phyloP scores from a whole-genome alignment of 495 filamentous ascomycete species.

The Ascobolus immersus region DNA sequence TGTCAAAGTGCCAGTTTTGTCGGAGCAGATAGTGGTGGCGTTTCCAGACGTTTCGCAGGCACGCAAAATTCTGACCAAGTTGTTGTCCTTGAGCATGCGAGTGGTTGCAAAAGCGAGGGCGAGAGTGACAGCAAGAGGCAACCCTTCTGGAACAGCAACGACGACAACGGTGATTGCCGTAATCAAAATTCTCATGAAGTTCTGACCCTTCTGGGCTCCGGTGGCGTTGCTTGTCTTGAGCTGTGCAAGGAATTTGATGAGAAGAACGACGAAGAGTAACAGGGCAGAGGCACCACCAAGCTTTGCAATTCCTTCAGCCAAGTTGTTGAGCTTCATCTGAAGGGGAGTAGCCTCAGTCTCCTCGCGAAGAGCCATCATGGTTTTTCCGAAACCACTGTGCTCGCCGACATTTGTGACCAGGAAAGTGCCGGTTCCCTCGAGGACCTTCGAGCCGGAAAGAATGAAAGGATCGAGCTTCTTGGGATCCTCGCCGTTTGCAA shows the following conservation, averaged over 20 bases:
- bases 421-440: slow-evolving; percentile 57
- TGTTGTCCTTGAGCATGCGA: slow-evolving; percentile 58
- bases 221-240: slow-evolving; percentile 23
- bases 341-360: slow-evolving; percentile 51
- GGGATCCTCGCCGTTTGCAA: slow-evolving; percentile 25
- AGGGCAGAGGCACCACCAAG: slow-evolving; percentile 44
- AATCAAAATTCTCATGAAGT: slow-evolving; percentile 57
- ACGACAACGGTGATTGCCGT: slow-evolving; percentile 60
- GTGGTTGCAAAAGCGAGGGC: slow-evolving; percentile 61
- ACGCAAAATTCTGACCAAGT: slow-evolving; percentile 46
- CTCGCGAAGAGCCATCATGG: slow-evolving; percentile 62
- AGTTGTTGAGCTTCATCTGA: slow-evolving; percentile 47
- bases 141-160: slow-evolving; percentile 60
- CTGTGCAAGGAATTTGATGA: slow-evolving; percentile 49
- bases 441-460: slow-evolving; percentile 53
- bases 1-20: slow-evolving; percentile 66
- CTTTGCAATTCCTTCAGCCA: slow-evolving; percentile 57
- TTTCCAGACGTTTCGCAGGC: slow-evolving; percentile 79
- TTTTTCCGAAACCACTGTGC: slow-evolving; percentile 49
- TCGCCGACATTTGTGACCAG: slow-evolving; percentile 51
- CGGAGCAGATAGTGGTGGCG: slow-evolving; percentile 60
- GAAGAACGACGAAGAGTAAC: slow-evolving; percentile 45
- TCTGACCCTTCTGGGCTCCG: slow-evolving; percentile 39
- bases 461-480: slow-evolving; percentile 58
- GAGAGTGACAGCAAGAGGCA: slow-evolving; percentile 58